Evolutionary conservation across 305 asterid species (phyloP), one percentile per base, ranked within the genome.

Genomic region (Fraxinus platypoda): DNA sequence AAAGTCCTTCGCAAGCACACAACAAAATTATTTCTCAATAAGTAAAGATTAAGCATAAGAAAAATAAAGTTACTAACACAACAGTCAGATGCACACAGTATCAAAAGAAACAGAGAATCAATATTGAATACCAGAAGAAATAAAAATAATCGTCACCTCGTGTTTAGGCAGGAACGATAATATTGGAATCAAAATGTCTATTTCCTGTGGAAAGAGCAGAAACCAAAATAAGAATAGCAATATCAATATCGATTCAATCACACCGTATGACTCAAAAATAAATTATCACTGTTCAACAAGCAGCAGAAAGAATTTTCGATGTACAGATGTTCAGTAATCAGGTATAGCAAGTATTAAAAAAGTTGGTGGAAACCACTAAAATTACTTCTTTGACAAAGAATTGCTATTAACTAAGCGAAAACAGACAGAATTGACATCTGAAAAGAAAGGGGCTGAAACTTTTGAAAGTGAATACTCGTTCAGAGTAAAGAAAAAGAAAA

Each of bases 121-220:
- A 75, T 72, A 17, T 33, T 72, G 26, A 19, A 72, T 72, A 34
- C 33, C 30, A 70, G 83, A 30, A 81, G 73, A 66, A 68, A 46
- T 78, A 70, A 49, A 86, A 79, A 80, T 49, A 78, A 81, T 73
- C 83, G 78, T 84, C 64, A 97, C 99, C 99, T 97, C 98, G 31
- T 92, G 96, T 86, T 88, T 94, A 59, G 94, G 89, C 84, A 94
- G 89, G 94, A 91, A 97, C 23, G 98, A 95, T 54, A 97, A 89
- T 78, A 94, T 83, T 74, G 97, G 94, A 87, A 94, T 87, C 83
- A 97, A 89, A 89, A 97, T 88, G 78, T 94, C 96, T 38, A 92
- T 84, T 84, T 97, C 98, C 99, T 97, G 98, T 37, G 79, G 83
- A 83, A 59, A 37, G 33, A 78, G 78, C 59, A 81, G 31, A 76